phyloP scores from a whole-genome alignment of 495 filamentous ascomycete species.

The Neurospora sp. region DNA sequence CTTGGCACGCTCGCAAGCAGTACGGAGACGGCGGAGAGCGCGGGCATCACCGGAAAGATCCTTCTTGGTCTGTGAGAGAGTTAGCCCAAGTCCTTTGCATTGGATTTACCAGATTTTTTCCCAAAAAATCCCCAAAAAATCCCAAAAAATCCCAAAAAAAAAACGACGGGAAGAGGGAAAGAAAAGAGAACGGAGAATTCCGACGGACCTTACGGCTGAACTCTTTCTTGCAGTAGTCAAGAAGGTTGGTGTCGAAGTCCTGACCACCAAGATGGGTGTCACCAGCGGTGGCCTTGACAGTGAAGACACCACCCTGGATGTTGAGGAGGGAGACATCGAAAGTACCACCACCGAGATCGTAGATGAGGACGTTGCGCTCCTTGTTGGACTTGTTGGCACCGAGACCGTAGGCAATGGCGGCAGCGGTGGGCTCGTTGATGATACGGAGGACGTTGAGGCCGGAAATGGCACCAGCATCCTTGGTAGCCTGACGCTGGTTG shows the following conservation, averaged over 20 bases:
- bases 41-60: constrained; percentile 81
- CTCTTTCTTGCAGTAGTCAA: constrained; percentile 91
- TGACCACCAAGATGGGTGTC: constrained; percentile 98
- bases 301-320: constrained; percentile 99
- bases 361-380: constrained; percentile 98
- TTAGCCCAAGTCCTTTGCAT: neutral
- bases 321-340: constrained; percentile 99
- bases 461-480: constrained; percentile 95
- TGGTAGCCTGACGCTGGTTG: constrained; percentile 97
- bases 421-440: constrained; percentile 98
- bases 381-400: constrained; percentile 86
- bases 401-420: constrained; percentile 94
- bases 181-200: neutral
- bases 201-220: constrained; percentile 79
- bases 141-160: too few species aligned
- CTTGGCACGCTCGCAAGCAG: constrained; percentile 99
- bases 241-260: constrained; percentile 96
- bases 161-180: neutral
- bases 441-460: constrained; percentile 98
- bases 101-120: too few species aligned
- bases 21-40: constrained; percentile 93
- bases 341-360: constrained; percentile 98
- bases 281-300: constrained; percentile 96
- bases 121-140: too few species aligned
- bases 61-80: constrained; percentile 55